Base-by-base conservation (phyloP, 78 protist species). In the Dictyostelium capitatum region DNA sequence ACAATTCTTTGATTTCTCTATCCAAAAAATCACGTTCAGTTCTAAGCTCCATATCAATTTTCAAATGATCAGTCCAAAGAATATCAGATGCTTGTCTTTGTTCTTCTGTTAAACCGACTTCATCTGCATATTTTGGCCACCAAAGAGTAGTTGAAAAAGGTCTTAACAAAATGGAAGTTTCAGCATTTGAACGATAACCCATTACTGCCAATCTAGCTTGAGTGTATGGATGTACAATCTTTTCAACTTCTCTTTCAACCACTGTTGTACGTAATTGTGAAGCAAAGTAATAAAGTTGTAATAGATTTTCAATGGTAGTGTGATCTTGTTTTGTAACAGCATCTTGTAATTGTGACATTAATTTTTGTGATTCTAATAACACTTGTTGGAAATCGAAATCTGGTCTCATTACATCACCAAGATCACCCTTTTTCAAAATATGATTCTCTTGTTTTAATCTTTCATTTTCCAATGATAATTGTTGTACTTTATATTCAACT, bases 171-270 rank as follows among this genome's bases (percentile, higher is more conserved):
- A 77, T 48, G 20, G 93, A 74, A 53, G 84, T 43, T 28, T 87
- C 93, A 12, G 85, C 53, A 25, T 51, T 43, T 64, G 93, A 87
- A 50, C 73, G 57, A 37, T 87, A 87, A 12, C 93, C 93, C 84
- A 87, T 70, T 4, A 77, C n/a, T 25, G 81, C 93, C 5, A 87
- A 43, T 87, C 93, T 87, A 12, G 84, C 84, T 37, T 87, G 93
- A 65, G 93, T 87, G 37, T 87, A 87, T 47, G 93, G 93, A 43
- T 87, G 93, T 7, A 87, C 84, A 5, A 87, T 77, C 64, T 87
- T 87, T 51, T 87, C 93, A 43, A 87, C 93, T 59, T 87, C 93
- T 48, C 74, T 54, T 73, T 87, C 93, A 14, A 87, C 82, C 0
- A 87, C 93, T 19, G 83, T 87, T 6, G 93, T 59, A 28, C 93